phyloP scores from a whole-genome alignment of 2,329 filamentous ascomycete species.

The Penicillium italicum region DNA sequence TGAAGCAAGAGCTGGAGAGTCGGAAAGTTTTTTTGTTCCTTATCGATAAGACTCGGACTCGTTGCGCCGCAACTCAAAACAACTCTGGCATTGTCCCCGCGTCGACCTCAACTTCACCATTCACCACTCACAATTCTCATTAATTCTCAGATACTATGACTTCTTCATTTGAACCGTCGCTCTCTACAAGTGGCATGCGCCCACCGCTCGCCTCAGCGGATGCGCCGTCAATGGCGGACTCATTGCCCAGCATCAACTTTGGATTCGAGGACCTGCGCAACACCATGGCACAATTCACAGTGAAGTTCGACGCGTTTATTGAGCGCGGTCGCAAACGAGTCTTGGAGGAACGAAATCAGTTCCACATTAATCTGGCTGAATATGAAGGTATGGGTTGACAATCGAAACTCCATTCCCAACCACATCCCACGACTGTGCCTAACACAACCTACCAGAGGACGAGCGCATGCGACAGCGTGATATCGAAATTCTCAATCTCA shows the following conservation, averaged over 20 bases:
- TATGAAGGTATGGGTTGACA: slow-evolving; percentile 65
- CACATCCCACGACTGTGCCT: background rate
- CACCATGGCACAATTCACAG: slow-evolving; percentile 89
- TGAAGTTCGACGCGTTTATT: slow-evolving; percentile 89
- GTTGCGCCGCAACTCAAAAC: slow-evolving; percentile 34
- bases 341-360: slow-evolving; percentile 88
- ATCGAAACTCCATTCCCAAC: background rate
- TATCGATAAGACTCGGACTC: slow-evolving; percentile 23
- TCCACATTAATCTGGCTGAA: slow-evolving; percentile 84
- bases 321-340: slow-evolving; percentile 86
- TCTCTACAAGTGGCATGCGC: slow-evolving; percentile 53
- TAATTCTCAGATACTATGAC: slow-evolving; percentile 23
- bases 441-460: slow-evolving; percentile 61
- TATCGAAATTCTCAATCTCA: slow-evolving; percentile 68
- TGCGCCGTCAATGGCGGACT: slow-evolving; percentile 60
- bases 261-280: slow-evolving; percentile 93
- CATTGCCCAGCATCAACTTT: slow-evolving; percentile 85
- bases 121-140: background rate
- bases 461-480: slow-evolving; percentile 84
- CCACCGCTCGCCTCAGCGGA: slow-evolving; percentile 51
- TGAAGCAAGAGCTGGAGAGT: background rate
- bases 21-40: slow-evolving; percentile 17
- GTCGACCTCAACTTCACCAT: background rate
- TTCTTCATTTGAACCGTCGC: slow-evolving; percentile 56
- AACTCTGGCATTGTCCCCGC: slow-evolving; percentile 2